Conservation (phyloP, 345 rosid species). For the Salix udensis region DNA sequence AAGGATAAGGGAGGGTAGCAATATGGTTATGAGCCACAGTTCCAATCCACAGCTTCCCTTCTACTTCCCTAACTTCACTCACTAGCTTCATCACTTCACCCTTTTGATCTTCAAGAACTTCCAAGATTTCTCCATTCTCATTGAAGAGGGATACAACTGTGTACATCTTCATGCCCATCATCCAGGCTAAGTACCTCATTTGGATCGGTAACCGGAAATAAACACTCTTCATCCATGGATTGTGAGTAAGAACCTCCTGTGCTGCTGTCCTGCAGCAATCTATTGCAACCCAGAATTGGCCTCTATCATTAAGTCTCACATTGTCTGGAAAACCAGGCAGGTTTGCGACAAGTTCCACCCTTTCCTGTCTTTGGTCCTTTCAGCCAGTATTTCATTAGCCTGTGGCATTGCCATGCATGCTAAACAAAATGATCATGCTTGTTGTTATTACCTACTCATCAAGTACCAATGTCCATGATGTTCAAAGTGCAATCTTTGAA, state of each 20-base stretch:
- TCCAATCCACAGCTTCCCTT: conserved; percentile 95
- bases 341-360: conserved; percentile 47
- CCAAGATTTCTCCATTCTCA: conserved; percentile 60
- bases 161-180: conserved; percentile 96
- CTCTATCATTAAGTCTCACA: conserved; percentile 68
- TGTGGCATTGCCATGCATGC: conserved; percentile 17
- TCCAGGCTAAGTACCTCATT: conserved; percentile 60
- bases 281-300: conserved; percentile 94
- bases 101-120: conserved; percentile 81
- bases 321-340: conserved; percentile 98
- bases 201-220: conserved; percentile 71
- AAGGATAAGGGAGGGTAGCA: conserved; percentile 70
- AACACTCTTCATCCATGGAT: conserved; percentile 77
- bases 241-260: conserved; percentile 62
- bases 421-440: not conserved
- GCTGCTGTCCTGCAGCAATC: conserved; percentile 87
- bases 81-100: conserved; percentile 88
- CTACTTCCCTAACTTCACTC: conserved; percentile 81
- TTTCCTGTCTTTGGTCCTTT: conserved; percentile 61
- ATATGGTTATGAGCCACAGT: conserved; percentile 97
- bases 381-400: conserved; percentile 87
- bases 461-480: not conserved
- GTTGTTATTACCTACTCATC: not conserved
- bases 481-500: not conserved
- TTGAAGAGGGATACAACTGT: conserved; percentile 60